phyloP scores from a whole-genome alignment of 2,329 filamentous ascomycete genomes.

The Talaromyces sp. region DNA sequence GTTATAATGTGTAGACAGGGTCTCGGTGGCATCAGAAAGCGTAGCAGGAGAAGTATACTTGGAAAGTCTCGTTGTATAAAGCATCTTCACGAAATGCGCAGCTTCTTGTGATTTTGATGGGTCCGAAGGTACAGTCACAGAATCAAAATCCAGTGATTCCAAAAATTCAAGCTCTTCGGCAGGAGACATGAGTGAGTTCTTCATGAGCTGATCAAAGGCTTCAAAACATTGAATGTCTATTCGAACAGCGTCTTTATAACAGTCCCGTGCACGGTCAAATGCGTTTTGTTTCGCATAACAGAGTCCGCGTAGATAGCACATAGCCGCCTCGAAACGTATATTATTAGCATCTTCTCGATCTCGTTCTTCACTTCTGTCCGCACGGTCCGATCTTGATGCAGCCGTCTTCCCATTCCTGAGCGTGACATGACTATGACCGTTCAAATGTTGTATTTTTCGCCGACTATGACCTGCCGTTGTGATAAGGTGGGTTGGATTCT shows the following conservation, averaged over 20 bases:
- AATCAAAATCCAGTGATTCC: conserved; percentile 84
- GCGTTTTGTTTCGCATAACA: conserved; percentile 97
- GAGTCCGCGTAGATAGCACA: conserved; percentile 91
- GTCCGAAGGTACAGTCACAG: conserved; percentile 65
- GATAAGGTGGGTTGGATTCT: conserved; percentile 87
- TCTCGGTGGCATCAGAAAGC: conserved; percentile 82
- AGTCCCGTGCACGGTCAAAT: conserved; percentile 94
- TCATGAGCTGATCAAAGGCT: conserved; percentile 96
- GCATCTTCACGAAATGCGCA: conserved; percentile 88
- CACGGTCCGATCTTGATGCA: conserved; percentile 47
- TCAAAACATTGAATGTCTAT: conserved; percentile 99
- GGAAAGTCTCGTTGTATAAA: conserved; percentile 91
- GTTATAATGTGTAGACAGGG: conserved; percentile 88
- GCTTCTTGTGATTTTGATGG: conserved; percentile 74
- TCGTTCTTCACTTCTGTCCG: conserved; percentile 58
- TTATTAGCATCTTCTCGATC: conserved; percentile 69
- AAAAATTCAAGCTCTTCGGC: conserved; percentile 88
- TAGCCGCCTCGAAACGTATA: conserved; percentile 86
- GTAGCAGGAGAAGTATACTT: conserved; percentile 87
- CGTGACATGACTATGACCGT: conserved; percentile 52
- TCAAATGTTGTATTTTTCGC: conserved; percentile 69
- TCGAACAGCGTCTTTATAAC: conserved; percentile 94
- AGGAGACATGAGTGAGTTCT: conserved; percentile 86
- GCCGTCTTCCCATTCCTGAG: conserved; percentile 46
- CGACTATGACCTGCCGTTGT: conserved; percentile 58